Conservation (phyloP, 495 filamentous ascomycete species). For the Xylona heveae region DNA sequence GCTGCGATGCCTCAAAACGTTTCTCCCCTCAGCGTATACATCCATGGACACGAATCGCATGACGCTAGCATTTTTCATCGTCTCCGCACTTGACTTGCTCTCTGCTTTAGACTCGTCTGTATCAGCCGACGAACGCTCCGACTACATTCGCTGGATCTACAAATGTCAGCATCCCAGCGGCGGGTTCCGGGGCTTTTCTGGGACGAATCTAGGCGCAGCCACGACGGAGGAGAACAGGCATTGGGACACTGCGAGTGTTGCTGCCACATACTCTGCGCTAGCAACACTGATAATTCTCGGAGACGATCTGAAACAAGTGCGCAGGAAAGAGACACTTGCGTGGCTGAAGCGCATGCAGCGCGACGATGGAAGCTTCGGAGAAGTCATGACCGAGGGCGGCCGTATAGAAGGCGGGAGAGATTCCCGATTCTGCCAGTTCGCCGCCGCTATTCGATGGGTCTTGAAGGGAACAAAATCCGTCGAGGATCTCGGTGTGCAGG, state of each 20-base stretch:
- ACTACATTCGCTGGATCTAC: slow-evolving; percentile 50
- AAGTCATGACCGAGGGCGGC: slow-evolving; percentile 32
- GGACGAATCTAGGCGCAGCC: slow-evolving; percentile 17
- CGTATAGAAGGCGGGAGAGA: slow-evolving; percentile 59
- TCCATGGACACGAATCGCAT: slow-evolving; percentile 77
- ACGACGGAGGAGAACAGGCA: slow-evolving; percentile 21
- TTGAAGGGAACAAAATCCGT: slow-evolving; percentile 28
- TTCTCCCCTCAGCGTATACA: slow-evolving; percentile 63
- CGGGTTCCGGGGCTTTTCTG: slow-evolving; percentile 57
- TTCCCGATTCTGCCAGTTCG: slow-evolving; percentile 70
- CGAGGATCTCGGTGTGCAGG: slow-evolving; percentile 15
- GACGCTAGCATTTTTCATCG: slow-evolving; percentile 68
- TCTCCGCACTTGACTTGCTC: slow-evolving; percentile 65
- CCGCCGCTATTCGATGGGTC: slow-evolving; percentile 62
- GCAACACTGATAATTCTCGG: slow-evolving; percentile 51
- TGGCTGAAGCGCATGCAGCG: slow-evolving; percentile 68
- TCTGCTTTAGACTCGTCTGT: slow-evolving; percentile 34
- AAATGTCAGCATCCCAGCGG: slow-evolving; percentile 51
- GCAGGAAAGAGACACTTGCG: slow-evolving; percentile 38
- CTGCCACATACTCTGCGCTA: slow-evolving; percentile 77
- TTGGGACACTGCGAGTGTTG: slow-evolving; percentile 65
- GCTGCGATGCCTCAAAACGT: slow-evolving; percentile 66
- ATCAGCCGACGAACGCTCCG: slow-evolving; percentile 32
- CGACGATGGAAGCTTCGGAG: slow-evolving; percentile 76
- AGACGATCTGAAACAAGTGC: slow-evolving; percentile 47